Evolutionary conservation across 2,329 filamentous ascomycete genomes (phyloP).

Genomic region (Sclerotiophoma versabilis): DNA sequence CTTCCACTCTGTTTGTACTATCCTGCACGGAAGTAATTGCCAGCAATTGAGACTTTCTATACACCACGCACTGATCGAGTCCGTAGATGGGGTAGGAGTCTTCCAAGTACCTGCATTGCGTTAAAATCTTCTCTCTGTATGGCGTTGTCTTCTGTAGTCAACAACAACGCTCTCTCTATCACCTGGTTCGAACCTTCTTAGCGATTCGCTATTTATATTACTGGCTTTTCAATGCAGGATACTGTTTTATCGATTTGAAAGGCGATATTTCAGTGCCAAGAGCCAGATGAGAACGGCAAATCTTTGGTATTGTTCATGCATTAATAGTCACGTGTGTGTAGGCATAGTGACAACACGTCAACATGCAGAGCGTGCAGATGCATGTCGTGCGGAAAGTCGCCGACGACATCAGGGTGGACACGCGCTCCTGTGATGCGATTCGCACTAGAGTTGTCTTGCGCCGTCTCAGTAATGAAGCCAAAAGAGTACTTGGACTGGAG

Average conservation of each 20-base stretch:
- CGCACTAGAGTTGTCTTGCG: slow-evolving; percentile 36
- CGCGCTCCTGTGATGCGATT: slow-evolving; percentile 40
- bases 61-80: no score
- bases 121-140: no score
- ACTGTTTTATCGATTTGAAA: slow-evolving; percentile 39
- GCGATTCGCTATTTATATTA: no score
- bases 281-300: slow-evolving; percentile 36
- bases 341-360: slow-evolving; percentile 40
- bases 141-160: no score
- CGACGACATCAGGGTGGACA: slow-evolving; percentile 33
- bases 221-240: no score
- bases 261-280: slow-evolving; percentile 33
- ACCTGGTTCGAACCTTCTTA: no score
- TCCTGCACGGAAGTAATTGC: no score
- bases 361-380: slow-evolving; percentile 30
- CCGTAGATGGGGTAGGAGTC: no score
- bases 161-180: no score
- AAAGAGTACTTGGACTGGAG: slow-evolving; percentile 45
- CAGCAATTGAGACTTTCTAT: no score
- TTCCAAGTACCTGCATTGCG: no score
- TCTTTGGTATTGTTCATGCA: slow-evolving; percentile 34
- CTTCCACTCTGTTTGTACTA: no score
- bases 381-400: slow-evolving; percentile 34
- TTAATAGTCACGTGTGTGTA: slow-evolving; percentile 37
- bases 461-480: slow-evolving; percentile 39